Percentiles rank a stretch among this genome's conserved stretches.
These are phyloP conservation scores for Boletus sensibilis DNA, from an alignment of 768 basidiomycete species.

Conservation along the genomic window DNA sequence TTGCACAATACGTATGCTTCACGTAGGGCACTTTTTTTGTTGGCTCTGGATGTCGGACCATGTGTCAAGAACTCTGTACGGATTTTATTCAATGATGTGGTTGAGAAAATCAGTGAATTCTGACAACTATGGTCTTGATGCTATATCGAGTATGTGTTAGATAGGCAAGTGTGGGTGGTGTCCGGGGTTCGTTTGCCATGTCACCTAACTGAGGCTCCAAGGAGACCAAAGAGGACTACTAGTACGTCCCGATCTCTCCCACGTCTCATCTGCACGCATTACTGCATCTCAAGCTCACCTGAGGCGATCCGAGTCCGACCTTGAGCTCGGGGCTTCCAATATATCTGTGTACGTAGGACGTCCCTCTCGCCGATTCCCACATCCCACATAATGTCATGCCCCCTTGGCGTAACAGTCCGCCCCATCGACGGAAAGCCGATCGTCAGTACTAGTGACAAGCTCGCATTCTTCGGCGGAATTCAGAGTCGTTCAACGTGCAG, in stretches of 20 bases:
- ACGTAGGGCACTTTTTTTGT: not conserved
- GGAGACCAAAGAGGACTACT: not conserved
- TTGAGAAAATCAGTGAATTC: not conserved
- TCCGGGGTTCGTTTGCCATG: constrained; percentile 22
- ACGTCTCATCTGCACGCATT: constrained; percentile 8
- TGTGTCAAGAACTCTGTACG: constrained; percentile 1
- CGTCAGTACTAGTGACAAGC: not conserved
- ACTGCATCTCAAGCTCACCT: constrained; percentile 24
- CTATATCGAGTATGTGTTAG: not conserved
- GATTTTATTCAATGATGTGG: not conserved
- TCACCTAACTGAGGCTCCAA: constrained; percentile 7
- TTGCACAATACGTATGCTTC: constrained; percentile 1
- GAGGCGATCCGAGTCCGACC: constrained; percentile 10
- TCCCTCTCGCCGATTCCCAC: constrained; percentile 8
- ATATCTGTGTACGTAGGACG: constrained; percentile 14
- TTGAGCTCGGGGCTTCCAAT: constrained; percentile 3
- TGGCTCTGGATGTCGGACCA: not conserved
- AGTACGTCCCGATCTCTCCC: not conserved
- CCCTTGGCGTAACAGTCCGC: constrained; percentile 3
- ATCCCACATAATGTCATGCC: not conserved
- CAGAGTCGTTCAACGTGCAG: not conserved
- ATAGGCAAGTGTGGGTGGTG: constrained; percentile 6
- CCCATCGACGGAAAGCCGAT: constrained; percentile 5
- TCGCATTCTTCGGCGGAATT: constrained; percentile 14
- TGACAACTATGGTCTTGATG: not conserved